Evolutionary conservation across 2,329 filamentous ascomycete species (phyloP).

Genomic region (Metarhizium robertsii): DNA sequence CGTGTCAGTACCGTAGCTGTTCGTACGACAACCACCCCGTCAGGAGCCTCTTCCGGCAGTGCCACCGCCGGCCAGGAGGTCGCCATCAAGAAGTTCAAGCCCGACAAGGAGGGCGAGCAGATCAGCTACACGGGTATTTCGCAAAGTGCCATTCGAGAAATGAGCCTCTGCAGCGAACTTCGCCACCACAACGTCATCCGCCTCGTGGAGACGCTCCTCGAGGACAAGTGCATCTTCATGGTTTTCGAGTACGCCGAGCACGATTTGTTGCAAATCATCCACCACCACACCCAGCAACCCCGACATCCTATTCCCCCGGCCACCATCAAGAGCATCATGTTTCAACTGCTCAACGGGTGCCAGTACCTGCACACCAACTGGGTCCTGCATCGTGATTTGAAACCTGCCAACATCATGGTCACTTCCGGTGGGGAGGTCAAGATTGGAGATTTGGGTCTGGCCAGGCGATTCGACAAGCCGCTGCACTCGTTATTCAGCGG

Average conservation of each 20-base stretch:
- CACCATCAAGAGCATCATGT: constrained; percentile 90
- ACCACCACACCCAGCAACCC: constrained; percentile 87
- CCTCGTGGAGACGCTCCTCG: constrained; percentile 88
- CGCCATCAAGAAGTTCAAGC: constrained; percentile 99
- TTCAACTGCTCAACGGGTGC: constrained; percentile 88
- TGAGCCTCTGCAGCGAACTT: constrained; percentile 91
- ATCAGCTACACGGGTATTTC: constrained; percentile 96
- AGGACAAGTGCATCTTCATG: constrained; percentile 99
- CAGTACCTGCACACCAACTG: constrained; percentile 94
- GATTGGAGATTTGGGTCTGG: constrained; percentile 88
- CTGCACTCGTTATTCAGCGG: constrained; percentile 84
- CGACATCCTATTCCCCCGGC: constrained; percentile 79
- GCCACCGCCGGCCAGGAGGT: constrained; percentile 63
- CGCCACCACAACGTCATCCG: constrained; percentile 82
- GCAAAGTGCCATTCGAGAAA: constrained; percentile 92
- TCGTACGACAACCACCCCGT: constrained; percentile 1
- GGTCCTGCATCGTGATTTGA: constrained; percentile 94
- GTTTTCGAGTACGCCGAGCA: constrained; percentile 99
- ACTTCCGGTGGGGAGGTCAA: constrained; percentile 84
- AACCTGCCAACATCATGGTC: constrained; percentile 98
- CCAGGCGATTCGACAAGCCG: constrained; percentile 88
- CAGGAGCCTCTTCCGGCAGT: constrained; percentile 14
- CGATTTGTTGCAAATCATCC: constrained; percentile 93
- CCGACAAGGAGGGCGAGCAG: constrained; percentile 93
- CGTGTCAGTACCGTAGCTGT: constrained; percentile 25